phyloP scores from a whole-genome alignment of 768 basidiomycete species.

The Suillus brevipes region DNA sequence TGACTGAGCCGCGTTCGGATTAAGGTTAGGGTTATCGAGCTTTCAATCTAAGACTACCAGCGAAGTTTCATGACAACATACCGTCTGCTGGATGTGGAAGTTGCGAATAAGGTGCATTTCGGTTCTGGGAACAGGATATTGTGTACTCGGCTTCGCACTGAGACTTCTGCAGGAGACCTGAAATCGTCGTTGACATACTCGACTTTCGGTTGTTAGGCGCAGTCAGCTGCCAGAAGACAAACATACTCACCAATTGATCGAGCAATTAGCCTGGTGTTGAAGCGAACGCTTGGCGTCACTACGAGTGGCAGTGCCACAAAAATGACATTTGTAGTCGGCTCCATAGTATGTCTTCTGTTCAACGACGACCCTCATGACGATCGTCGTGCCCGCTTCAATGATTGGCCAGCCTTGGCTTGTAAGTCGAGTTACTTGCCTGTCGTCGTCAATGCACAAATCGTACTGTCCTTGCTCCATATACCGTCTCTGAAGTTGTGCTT shows the following conservation, averaged over 20 bases:
- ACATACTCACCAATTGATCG: conserved; percentile 24
- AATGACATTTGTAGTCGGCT: conserved; percentile 16
- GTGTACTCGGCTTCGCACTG: background rate
- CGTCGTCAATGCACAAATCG: conserved; percentile 27
- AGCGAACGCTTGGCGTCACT: conserved; percentile 7
- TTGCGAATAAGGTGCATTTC: background rate
- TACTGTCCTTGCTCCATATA: conserved; percentile 27
- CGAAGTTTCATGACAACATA: background rate
- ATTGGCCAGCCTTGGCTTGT: conserved; percentile 26
- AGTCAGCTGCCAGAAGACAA: background rate
- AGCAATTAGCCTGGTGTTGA: conserved; percentile 22
- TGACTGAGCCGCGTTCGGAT: too few species aligned
- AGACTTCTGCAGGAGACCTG: conserved; percentile 9
- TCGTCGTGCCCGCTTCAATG: conserved; percentile 26
- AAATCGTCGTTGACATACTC: conserved; percentile 29
- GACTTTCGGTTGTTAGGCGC: conserved; percentile 11
- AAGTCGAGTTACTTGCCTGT: conserved; percentile 22
- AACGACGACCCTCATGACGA: conserved; percentile 28
- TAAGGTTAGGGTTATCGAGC: background rate
- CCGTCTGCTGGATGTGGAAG: background rate
- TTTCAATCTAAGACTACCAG: background rate
- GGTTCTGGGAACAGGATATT: background rate
- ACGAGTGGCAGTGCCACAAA: conserved; percentile 11
- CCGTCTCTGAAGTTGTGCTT: conserved; percentile 24
- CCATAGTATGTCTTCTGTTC: conserved; percentile 14